phyloP scores from a whole-genome alignment of 371 early-diverging fungal species.

The Rhizomucor miehei region DNA sequence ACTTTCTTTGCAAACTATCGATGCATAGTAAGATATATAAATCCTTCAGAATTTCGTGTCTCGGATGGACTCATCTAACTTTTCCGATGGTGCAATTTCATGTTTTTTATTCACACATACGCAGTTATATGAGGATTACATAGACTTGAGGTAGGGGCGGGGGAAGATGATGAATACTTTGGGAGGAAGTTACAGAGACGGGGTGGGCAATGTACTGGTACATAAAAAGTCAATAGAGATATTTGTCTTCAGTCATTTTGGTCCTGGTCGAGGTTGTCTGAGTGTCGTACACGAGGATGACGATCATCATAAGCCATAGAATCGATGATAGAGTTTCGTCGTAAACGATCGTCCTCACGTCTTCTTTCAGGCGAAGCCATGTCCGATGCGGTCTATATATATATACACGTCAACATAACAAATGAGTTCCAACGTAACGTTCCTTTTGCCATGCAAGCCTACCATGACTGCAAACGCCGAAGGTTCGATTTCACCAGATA shows the following conservation, averaged over 20 bases:
- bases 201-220: too few relatives aligned
- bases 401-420: not conserved
- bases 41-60: too few relatives aligned
- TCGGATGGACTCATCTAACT: too few relatives aligned
- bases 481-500: constrained; percentile 14
- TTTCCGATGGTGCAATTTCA: too few relatives aligned
- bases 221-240: too few relatives aligned
- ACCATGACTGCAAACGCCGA: constrained; percentile 15
- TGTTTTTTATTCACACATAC: too few relatives aligned
- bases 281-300: constrained; percentile 18
- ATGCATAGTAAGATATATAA: too few relatives aligned
- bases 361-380: constrained; percentile 24
- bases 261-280: constrained; percentile 19
- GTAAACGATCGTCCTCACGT: constrained; percentile 11
- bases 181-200: too few relatives aligned
- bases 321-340: constrained; percentile 20
- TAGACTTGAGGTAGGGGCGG: too few relatives aligned
- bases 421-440: not conserved
- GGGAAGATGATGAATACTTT: too few relatives aligned
- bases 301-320: constrained; percentile 17
- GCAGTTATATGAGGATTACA: too few relatives aligned
- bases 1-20: too few relatives aligned
- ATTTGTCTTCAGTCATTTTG: not conserved
- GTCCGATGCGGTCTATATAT: constrained; percentile 7
- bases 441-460: not conserved